These are phyloP conservation scores for Tulasnella sp. DNA, from an alignment of 768 basidiomycete species.

Conservation along the genomic window DNA sequence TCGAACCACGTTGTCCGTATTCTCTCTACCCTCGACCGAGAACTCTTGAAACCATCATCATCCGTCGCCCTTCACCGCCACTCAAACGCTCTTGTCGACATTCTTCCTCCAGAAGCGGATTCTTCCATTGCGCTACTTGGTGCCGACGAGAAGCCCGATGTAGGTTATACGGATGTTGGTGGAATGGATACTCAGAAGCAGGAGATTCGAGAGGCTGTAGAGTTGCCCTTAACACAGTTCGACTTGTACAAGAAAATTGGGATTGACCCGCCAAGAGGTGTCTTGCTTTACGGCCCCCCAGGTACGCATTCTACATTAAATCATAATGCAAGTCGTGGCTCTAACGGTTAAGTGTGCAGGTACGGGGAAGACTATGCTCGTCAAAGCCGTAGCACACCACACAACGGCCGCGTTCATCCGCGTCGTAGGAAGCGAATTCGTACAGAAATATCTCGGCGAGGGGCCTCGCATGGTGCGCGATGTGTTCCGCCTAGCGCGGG, in stretches of 20 bases:
- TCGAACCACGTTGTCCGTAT: slow-evolving; percentile 98
- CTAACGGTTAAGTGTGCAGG: slow-evolving; percentile 35
- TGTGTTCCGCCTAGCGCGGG: slow-evolving; percentile 93
- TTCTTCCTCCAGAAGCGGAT: slow-evolving; percentile 96
- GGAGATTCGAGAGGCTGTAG: slow-evolving; percentile 96
- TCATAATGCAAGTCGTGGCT: background rate
- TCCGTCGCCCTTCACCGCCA: slow-evolving; percentile 98
- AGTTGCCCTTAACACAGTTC: slow-evolving; percentile 91
- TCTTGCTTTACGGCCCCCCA: slow-evolving; percentile 92
- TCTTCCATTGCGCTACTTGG: slow-evolving; percentile 93
- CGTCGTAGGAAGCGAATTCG: slow-evolving; percentile 96
- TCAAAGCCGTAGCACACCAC: slow-evolving; percentile 98
- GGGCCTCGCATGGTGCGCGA: slow-evolving; percentile 99
- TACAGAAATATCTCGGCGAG: slow-evolving; percentile 98
- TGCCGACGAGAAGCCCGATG: slow-evolving; percentile 89
- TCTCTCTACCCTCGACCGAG: slow-evolving; percentile 90
- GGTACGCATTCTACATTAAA: slow-evolving; percentile 44
- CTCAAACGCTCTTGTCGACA: slow-evolving; percentile 96
- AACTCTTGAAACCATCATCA: slow-evolving; percentile 91
- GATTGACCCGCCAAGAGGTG: slow-evolving; percentile 96
- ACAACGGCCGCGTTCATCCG: slow-evolving; percentile 97
- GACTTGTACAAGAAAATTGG: slow-evolving; percentile 99
- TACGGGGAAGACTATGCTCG: slow-evolving; percentile 97
- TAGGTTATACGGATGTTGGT: slow-evolving; percentile 87
- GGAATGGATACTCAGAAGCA: slow-evolving; percentile 98